Percentiles rank a stretch among this genome's conserved stretches.
Conservation (phyloP, 305 asterid genomes). For the Fraxinus sp. region DNA sequence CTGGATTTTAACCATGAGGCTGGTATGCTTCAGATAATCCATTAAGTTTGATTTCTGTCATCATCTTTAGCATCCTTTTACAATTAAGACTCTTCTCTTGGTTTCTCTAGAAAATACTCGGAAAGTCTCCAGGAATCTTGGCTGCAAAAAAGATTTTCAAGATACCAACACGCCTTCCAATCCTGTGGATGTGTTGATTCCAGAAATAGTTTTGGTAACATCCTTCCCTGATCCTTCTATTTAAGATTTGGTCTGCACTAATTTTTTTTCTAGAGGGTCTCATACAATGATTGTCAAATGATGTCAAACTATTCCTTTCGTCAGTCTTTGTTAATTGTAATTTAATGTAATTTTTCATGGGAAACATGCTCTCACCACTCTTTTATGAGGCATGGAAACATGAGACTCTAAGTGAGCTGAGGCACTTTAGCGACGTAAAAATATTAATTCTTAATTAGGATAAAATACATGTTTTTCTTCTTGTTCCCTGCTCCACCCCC, state of each 20-base stretch:
- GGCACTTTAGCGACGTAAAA: not conserved
- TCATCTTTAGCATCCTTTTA: slow-evolving; percentile 16
- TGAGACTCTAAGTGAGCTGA: not conserved
- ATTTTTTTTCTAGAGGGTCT: slow-evolving; percentile 1
- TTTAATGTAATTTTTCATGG: not conserved
- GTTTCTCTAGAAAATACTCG: slow-evolving; percentile 72
- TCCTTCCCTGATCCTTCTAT: slow-evolving; percentile 28
- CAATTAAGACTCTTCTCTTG: slow-evolving; percentile 32
- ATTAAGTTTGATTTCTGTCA: slow-evolving; percentile 12
- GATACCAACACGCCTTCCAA: slow-evolving; percentile 39
- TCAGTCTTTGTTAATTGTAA: not conserved
- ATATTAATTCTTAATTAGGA: not conserved
- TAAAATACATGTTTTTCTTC: slow-evolving; percentile 1
- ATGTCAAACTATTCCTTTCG: not conserved
- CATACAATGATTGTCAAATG: slow-evolving; percentile 10
- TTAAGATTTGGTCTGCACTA: slow-evolving; percentile 13
- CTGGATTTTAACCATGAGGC: slow-evolving; percentile 88
- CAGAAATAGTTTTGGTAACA: slow-evolving; percentile 81
- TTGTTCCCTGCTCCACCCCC: not conserved
- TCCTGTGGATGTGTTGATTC: slow-evolving; percentile 87
- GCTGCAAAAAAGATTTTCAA: slow-evolving; percentile 49
- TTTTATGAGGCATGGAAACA: not conserved
- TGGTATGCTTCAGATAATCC: slow-evolving; percentile 52
- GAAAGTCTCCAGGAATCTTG: slow-evolving; percentile 76
- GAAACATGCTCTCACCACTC: not conserved